Percentiles rank a stretch among this genome's conserved stretches.
Evolutionary conservation across 495 filamentous ascomycete species (phyloP).

Genomic region (Aspergillus indologenus): DNA sequence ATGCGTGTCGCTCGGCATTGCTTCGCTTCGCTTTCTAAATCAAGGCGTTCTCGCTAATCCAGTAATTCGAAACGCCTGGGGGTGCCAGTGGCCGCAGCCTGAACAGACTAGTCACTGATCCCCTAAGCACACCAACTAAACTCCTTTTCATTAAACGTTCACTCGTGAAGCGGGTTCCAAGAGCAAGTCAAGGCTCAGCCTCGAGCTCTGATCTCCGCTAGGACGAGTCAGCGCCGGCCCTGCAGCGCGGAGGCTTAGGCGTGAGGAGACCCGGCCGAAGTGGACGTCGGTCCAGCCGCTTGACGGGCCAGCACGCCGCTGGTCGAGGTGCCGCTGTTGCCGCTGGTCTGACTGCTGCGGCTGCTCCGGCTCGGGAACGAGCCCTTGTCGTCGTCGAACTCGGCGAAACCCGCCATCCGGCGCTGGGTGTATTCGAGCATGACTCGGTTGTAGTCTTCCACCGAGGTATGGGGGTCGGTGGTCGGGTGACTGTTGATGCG

Average conservation of each 20-base stretch:
- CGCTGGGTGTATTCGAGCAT: constrained; percentile 48
- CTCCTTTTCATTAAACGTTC: neutral
- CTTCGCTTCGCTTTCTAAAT: neutral
- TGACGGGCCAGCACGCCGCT: constrained; percentile 19
- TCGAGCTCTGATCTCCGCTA: neutral
- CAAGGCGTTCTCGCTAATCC: constrained; percentile 2
- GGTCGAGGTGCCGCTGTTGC: constrained; percentile 25
- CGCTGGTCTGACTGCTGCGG: constrained; percentile 33
- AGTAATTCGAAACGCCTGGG: constrained; percentile 1
- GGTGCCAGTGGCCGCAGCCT: neutral
- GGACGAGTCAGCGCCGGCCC: neutral
- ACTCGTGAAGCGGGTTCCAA: neutral
- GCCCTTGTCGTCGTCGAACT: constrained; percentile 25
- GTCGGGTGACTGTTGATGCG: constrained; percentile 23
- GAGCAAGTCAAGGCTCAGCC: neutral
- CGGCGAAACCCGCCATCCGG: constrained; percentile 41
- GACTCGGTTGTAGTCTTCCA: constrained; percentile 46
- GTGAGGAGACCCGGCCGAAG: neutral
- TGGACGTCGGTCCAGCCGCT: constrained; percentile 18
- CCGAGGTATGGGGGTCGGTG: constrained; percentile 28
- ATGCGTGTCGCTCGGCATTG: neutral
- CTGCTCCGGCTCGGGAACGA: constrained; percentile 31
- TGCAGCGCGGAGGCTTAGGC: neutral
- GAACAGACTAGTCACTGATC: neutral
- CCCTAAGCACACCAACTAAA: neutral